Evolutionary conservation across 2,329 filamentous ascomycete genomes (phyloP).

Genomic region (Colletotrichum liaoningense): DNA sequence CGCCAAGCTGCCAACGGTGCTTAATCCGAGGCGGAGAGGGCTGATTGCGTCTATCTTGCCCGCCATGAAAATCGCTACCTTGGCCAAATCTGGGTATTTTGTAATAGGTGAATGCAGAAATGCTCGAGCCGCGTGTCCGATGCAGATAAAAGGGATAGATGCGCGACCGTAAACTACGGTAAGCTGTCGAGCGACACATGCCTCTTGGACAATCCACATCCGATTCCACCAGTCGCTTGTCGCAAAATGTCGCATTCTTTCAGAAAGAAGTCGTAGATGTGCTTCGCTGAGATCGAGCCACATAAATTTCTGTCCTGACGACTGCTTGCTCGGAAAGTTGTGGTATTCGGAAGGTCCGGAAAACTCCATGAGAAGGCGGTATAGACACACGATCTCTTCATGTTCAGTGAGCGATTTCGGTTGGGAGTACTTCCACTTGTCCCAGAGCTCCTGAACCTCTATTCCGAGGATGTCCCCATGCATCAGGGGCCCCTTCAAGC

Average conservation of each 20-base stretch:
- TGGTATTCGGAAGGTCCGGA: too few relatives aligned
- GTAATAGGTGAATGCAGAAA: neutral
- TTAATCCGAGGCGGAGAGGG: neutral
- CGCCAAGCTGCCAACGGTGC: neutral
- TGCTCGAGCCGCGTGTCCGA: neutral
- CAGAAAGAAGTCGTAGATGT: neutral
- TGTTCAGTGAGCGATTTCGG: neutral
- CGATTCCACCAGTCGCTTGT: conserved; percentile 32
- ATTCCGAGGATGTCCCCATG: neutral
- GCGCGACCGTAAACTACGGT: conserved; percentile 20
- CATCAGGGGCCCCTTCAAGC: too few relatives aligned
- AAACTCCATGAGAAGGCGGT: neutral
- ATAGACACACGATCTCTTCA: conserved; percentile 12
- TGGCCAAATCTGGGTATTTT: neutral
- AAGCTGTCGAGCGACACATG: conserved; percentile 25
- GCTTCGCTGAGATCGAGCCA: neutral
- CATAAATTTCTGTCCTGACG: too few relatives aligned
- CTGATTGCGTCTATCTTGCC: conserved; percentile 18
- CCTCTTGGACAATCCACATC: conserved; percentile 38
- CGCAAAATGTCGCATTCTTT: conserved; percentile 13
- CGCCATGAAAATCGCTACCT: conserved; percentile 19
- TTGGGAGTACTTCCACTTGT: neutral
- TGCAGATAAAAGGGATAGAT: conserved; percentile 7
- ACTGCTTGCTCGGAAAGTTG: too few relatives aligned
- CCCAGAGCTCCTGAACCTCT: neutral